A percentile compares a stretch with the other conserved stretches of the same genome.
phyloP scores from a whole-genome alignment of 176 grass and related monocot species.

The barley (Hordeum vulgare) region DNA sequence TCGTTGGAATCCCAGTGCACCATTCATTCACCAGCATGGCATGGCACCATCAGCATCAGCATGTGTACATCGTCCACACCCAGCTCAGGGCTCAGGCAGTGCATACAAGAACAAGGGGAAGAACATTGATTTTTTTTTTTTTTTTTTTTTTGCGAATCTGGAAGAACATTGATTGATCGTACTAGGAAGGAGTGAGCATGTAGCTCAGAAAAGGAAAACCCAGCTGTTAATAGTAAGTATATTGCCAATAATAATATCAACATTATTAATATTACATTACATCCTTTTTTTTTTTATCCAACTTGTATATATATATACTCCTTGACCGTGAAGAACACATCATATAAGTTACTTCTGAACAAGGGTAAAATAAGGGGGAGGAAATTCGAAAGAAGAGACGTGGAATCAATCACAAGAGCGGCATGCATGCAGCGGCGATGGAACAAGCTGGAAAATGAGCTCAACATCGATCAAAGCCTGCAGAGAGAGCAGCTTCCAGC shows the following conservation, averaged over 20 bases:
- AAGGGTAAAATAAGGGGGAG: background rate
- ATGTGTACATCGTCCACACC: background rate
- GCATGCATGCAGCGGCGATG: background rate
- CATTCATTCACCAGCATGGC: background rate
- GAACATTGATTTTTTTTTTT: too few species aligned
- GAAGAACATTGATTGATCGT: background rate
- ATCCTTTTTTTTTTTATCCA: background rate
- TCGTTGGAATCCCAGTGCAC: background rate
- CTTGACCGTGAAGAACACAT: background rate
- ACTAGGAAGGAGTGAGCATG: background rate
- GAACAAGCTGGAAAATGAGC: background rate
- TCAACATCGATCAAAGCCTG: slow-evolving; percentile 7
- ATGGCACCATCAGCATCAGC: background rate
- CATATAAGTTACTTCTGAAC: slow-evolving; percentile 30
- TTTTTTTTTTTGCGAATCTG: too few species aligned
- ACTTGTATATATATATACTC: slow-evolving; percentile 17
- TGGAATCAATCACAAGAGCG: background rate
- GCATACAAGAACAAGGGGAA: too few species aligned
- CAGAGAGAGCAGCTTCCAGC: slow-evolving; percentile 47
- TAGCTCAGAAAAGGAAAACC: background rate
- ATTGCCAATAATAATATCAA: background rate
- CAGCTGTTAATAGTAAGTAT: background rate
- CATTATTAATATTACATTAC: slow-evolving; percentile 12
- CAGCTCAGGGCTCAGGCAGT: background rate
- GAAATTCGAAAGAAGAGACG: background rate